phyloP scores from a whole-genome alignment of 2,329 filamentous ascomycete genomes.

The Neonectria coccinea region DNA sequence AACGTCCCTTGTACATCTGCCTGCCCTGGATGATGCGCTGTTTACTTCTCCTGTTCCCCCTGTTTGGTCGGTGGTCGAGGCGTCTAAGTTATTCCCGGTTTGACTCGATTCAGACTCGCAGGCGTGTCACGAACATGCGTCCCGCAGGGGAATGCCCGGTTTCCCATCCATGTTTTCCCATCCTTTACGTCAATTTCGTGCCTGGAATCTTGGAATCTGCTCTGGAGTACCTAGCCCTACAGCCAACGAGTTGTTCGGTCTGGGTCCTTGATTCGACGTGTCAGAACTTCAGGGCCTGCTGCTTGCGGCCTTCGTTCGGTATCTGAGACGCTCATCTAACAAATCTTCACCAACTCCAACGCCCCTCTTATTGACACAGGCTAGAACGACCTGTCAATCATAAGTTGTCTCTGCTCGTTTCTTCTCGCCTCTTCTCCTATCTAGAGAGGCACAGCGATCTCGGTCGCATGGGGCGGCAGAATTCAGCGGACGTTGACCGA shows the following conservation, averaged over 20 bases:
- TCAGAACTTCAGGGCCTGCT: background rate
- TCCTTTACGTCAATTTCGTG: background rate
- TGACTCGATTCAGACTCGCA: background rate
- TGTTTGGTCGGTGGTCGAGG: background rate
- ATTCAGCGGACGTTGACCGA: background rate
- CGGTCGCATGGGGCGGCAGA: background rate
- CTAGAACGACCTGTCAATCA: background rate
- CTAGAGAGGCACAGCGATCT: background rate
- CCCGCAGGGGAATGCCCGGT: constrained; percentile 13
- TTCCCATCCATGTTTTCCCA: constrained; percentile 10
- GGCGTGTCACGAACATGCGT: constrained; percentile 5
- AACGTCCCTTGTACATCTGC: too few species aligned
- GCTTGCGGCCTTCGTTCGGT: background rate
- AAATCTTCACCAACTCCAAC: background rate
- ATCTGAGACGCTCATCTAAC: background rate
- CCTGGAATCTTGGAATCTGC: background rate
- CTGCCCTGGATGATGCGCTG: constrained; percentile 12
- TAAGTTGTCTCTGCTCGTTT: background rate
- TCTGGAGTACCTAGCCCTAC: background rate
- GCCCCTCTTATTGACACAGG: background rate
- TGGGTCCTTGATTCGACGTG: background rate
- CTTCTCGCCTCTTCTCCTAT: background rate
- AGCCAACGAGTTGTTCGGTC: background rate
- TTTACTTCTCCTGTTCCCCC: constrained; percentile 2
- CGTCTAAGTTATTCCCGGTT: background rate